Percentiles rank a stretch among this genome's conserved stretches.
Evolutionary conservation across 2,329 filamentous ascomycete genomes (phyloP).

Genomic region (Rhynchosporium graminicola): DNA sequence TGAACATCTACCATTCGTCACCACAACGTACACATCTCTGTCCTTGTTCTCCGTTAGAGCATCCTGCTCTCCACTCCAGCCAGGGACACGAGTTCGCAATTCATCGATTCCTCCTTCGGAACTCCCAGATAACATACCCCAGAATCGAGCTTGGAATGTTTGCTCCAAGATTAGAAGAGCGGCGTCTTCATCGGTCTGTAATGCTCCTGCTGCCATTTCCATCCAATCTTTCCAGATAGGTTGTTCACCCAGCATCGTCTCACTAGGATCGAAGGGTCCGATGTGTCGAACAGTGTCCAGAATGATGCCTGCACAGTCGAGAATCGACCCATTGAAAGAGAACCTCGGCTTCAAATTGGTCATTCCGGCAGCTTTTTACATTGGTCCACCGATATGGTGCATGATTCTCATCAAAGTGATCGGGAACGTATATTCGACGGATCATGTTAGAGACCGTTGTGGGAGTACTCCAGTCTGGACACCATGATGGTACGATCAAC

Average conservation of each 20-base stretch:
- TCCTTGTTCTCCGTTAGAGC: neutral
- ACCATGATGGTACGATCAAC: conserved; percentile 16
- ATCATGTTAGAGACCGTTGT: conserved; percentile 17
- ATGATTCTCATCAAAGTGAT: conserved; percentile 17
- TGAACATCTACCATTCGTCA: conserved; percentile 17
- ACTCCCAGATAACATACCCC: conserved; percentile 1
- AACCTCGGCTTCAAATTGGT: neutral
- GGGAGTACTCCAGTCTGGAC: conserved; percentile 22
- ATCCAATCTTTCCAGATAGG: conserved; percentile 14
- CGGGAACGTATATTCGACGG: conserved; percentile 13
- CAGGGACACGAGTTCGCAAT: conserved; percentile 1
- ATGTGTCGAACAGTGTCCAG: conserved; percentile 16
- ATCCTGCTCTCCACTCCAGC: neutral
- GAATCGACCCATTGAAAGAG: conserved; percentile 5
- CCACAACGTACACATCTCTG: conserved; percentile 3
- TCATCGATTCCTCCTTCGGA: neutral
- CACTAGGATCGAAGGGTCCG: neutral
- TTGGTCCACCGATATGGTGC: conserved; percentile 13
- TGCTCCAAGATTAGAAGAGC: conserved; percentile 1
- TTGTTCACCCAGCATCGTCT: neutral
- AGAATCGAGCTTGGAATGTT: conserved; percentile 1
- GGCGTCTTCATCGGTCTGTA: conserved; percentile 2
- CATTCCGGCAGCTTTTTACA: conserved; percentile 11
- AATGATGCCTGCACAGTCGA: conserved; percentile 16
- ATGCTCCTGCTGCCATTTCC: conserved; percentile 8